Evolutionary conservation across 495 filamentous ascomycete species (phyloP).

Genomic region (Neurospora hispaniola): DNA sequence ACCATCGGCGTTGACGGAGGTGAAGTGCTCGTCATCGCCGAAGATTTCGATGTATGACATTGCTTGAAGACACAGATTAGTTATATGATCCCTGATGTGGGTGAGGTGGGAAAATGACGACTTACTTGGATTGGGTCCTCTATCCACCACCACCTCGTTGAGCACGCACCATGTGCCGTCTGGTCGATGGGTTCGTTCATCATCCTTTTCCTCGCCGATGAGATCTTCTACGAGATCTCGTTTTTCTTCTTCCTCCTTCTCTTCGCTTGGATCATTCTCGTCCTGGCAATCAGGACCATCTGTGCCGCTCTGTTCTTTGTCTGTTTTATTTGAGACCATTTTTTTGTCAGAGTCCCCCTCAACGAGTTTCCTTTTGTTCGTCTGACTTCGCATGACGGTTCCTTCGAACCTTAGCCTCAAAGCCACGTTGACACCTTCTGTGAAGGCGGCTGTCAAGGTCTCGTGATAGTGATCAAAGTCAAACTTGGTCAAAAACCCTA

Average conservation of each 20-base stretch:
- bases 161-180: constrained; percentile 78
- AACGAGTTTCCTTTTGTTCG: constrained; percentile 16
- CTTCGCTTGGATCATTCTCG: constrained; percentile 16
- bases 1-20: constrained; percentile 76
- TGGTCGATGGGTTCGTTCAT: constrained; percentile 69
- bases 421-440: constrained; percentile 79
- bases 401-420: constrained; percentile 84
- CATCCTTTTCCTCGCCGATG: constrained; percentile 71
- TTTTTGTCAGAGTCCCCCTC: constrained; percentile 3
- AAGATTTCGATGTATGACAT: constrained; percentile 87
- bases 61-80: constrained; percentile 32
- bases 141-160: constrained; percentile 85
- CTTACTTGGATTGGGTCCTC: constrained; percentile 81
- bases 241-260: constrained; percentile 14
- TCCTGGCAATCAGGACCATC: background rate
- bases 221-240: constrained; percentile 82
- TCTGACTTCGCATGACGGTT: constrained; percentile 81
- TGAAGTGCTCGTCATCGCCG: constrained; percentile 92
- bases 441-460: constrained; percentile 61
- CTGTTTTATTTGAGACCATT: background rate
- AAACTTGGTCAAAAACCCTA: constrained; percentile 95
- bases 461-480: constrained; percentile 67
- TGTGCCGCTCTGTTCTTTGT: background rate
- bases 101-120: constrained; percentile 8
- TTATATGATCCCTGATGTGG: background rate